Base-by-base conservation (phyloP, 2,329 filamentous ascomycete genomes). In the Scopulariopsis brevicaulis region DNA sequence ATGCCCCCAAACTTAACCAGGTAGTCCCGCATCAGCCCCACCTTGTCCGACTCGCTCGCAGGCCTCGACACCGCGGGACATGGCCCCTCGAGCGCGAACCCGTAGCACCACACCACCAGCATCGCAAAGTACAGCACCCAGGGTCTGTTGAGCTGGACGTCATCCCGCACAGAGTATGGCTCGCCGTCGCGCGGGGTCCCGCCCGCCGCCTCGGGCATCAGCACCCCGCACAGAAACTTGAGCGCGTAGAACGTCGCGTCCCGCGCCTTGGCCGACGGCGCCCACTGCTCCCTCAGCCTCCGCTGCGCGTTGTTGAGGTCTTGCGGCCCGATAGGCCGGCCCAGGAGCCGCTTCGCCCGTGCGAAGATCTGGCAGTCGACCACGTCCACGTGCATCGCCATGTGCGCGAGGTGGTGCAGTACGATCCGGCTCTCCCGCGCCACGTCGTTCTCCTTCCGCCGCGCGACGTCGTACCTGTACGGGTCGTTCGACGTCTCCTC, bases 331-430 rank as follows among this genome's bases (percentile, higher is more conserved):
- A 97, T 95, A 0, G 86, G 85, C 53, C 93, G 85, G 24, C 94
- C 93, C 4, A 97, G 82, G 2, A 96, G 79, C 34, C 92, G 81
- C 64, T 86, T 89, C 1, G 93, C 90, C 10, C 92, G 86, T 5
- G 93, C 94, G 69, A 94, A 96, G 63, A 97, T 95, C 71, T 97
- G 93, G 66, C 91, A 93, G 69, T 97, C 93, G n/a, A 96, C 89
- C 57, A 97, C 90, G 67, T 97, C 93, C 25, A 96, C 91, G 67
- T 97, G 91, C 81, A 96, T 96, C 3, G 91, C 90, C 90, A 99
- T 96, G 70, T 97, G 94, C 0, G 94, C 94, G 14, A 99, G 77
- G 65, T 96, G 90, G 67, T 97, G 92, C 52, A 97, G 77, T 32
- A 96, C 93, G 2, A 88, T 95, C 22, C 90, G 84, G 62, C 87